These are phyloP conservation scores for Tephrocybe sp. DNA, from an alignment of 768 basidiomycete genomes.

Conservation along the genomic window DNA sequence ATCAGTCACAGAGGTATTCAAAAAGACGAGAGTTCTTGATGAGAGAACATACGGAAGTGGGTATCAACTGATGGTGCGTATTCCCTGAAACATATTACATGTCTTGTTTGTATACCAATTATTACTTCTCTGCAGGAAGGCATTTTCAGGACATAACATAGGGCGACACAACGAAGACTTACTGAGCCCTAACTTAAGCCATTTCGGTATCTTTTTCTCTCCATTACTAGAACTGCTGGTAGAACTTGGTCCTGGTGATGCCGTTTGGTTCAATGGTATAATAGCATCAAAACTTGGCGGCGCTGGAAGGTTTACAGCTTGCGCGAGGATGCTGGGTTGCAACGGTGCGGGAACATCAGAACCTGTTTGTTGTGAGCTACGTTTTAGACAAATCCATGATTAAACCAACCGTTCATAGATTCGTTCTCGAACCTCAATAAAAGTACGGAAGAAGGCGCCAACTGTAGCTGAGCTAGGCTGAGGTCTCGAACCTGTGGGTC, in stretches of 20 bases:
- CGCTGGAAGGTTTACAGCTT: slow-evolving; percentile 66
- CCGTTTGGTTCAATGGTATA: slow-evolving; percentile 6
- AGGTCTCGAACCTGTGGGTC: slow-evolving; percentile 72
- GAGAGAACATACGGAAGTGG: too few relatives aligned
- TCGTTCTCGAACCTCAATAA: slow-evolving; percentile 76
- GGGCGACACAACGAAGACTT: too few relatives aligned
- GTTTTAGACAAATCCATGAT: slow-evolving; percentile 2
- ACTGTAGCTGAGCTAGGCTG: slow-evolving; percentile 64
- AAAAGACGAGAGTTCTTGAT: too few relatives aligned
- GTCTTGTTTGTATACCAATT: too few relatives aligned
- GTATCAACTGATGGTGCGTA: too few relatives aligned
- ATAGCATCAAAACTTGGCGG: slow-evolving; percentile 39
- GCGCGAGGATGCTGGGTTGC: slow-evolving; percentile 49
- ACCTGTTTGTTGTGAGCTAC: slow-evolving; percentile 35
- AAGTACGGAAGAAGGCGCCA: slow-evolving; percentile 81
- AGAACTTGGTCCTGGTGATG: slow-evolving; percentile 8
- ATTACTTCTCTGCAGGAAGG: too few relatives aligned
- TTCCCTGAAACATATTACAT: too few relatives aligned
- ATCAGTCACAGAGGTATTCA: too few relatives aligned
- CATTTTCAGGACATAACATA: too few relatives aligned
- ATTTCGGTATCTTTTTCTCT: slow-evolving; percentile 73
- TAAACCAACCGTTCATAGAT: slow-evolving; percentile 56
- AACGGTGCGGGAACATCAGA: slow-evolving; percentile 64
- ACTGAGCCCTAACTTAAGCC: slow-evolving; percentile 73
- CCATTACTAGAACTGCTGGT: slow-evolving; percentile 9